A percentile compares a stretch with the other conserved stretches of the same genome.
Evolutionary conservation across 2,329 filamentous ascomycete species (phyloP).

Genomic region (Emericellopsis cladophorae): DNA sequence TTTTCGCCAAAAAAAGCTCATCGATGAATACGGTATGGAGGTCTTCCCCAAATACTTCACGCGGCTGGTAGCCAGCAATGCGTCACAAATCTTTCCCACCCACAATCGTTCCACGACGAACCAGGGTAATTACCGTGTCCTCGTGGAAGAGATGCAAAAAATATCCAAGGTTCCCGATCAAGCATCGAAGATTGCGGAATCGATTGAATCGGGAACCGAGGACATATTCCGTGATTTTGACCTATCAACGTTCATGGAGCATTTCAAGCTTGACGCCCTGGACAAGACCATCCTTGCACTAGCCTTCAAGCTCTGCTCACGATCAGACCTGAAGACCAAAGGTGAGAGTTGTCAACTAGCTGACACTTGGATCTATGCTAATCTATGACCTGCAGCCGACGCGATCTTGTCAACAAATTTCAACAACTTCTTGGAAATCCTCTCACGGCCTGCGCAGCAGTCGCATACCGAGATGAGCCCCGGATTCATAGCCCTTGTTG

Average conservation of each 20-base stretch:
- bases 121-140: slow-evolving; percentile 70
- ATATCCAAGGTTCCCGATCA: slow-evolving; percentile 70
- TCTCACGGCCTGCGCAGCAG: slow-evolving; percentile 52
- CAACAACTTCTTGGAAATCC: slow-evolving; percentile 61
- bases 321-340: slow-evolving; percentile 76
- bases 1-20: slow-evolving; percentile 46
- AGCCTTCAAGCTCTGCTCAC: slow-evolving; percentile 74
- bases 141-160: slow-evolving; percentile 77
- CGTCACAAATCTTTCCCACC: slow-evolving; percentile 78
- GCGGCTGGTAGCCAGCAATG: slow-evolving; percentile 83
- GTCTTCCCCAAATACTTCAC: slow-evolving; percentile 94
- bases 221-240: slow-evolving; percentile 95
- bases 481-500: slow-evolving; percentile 62
- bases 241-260: slow-evolving; percentile 86
- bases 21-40: slow-evolving; percentile 98
- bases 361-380: not conserved
- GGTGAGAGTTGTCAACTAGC: slow-evolving; percentile 39
- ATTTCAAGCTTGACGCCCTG: slow-evolving; percentile 85
- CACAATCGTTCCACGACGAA: slow-evolving; percentile 61
- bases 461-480: slow-evolving; percentile 55
- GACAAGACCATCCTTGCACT: slow-evolving; percentile 80
- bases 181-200: slow-evolving; percentile 82
- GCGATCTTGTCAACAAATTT: slow-evolving; percentile 78
- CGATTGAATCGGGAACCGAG: slow-evolving; percentile 79
- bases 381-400: slow-evolving; percentile 50